Evolutionary conservation across 768 basidiomycete genomes (phyloP).

Genomic region (Leccinum obscurum): DNA sequence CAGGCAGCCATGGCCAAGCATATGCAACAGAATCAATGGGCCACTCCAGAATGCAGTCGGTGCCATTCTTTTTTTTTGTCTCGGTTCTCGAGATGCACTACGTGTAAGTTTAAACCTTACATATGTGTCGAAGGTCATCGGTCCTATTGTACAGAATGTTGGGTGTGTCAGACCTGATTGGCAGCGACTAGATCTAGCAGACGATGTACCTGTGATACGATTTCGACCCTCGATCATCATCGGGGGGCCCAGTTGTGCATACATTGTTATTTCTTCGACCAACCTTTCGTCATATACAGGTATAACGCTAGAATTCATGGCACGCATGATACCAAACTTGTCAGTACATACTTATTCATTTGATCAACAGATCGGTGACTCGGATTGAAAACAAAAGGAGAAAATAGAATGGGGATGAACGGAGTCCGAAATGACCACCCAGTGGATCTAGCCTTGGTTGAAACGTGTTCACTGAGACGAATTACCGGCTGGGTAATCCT

Average conservation of each 20-base stretch:
- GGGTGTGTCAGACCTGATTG: not conserved
- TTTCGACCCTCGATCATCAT: not conserved
- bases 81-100: not conserved
- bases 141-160: not conserved
- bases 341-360: not conserved
- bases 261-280: not conserved
- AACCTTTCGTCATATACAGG: not conserved
- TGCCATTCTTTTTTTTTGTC: not conserved
- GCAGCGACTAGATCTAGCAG: not conserved
- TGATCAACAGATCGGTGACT: not conserved
- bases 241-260: not conserved
- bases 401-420: not conserved
- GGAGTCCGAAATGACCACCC: not conserved
- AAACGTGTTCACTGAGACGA: not conserved
- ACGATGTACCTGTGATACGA: not conserved
- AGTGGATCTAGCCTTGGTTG: not conserved
- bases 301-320: not conserved
- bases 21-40: not conserved
- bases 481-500: not conserved
- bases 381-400: not conserved
- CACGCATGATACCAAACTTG: not conserved
- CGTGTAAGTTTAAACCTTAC: too few relatives aligned
- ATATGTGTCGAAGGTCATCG: not conserved
- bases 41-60: not conserved
- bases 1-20: conserved; percentile 23